phyloP scores from a whole-genome alignment of 768 basidiomycete species.

The Phlebiopsis gigantea region DNA sequence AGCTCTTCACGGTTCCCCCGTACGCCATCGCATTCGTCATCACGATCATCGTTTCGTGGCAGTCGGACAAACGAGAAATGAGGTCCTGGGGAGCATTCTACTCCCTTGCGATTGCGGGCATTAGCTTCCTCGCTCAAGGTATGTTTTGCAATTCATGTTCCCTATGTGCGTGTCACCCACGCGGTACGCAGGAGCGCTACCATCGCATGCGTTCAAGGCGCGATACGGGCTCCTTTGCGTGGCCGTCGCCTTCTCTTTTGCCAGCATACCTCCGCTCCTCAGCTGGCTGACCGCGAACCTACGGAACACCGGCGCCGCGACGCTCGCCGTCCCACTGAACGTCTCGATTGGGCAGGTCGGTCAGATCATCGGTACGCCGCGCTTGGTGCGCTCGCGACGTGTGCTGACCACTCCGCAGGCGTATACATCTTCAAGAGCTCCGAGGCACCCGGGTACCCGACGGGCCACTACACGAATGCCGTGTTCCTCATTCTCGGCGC shows the following conservation, averaged over 20 bases:
- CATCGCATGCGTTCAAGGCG: slow-evolving; percentile 19
- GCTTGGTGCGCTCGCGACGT: slow-evolving; percentile 16
- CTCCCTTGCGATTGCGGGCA: slow-evolving; percentile 16
- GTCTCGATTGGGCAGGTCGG: slow-evolving; percentile 31
- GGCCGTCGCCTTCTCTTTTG: slow-evolving; percentile 29
- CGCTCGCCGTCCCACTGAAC: slow-evolving; percentile 28
- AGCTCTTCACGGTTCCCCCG: slow-evolving; percentile 56
- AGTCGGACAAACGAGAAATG: slow-evolving; percentile 15
- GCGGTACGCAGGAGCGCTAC: slow-evolving; percentile 23
- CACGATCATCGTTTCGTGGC: slow-evolving; percentile 17
- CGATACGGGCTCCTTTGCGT: slow-evolving; percentile 30
- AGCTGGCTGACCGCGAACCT: slow-evolving; percentile 34
- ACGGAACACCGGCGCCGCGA: slow-evolving; percentile 24
- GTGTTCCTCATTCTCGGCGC: slow-evolving; percentile 24
- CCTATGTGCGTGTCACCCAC: neutral
- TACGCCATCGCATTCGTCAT: slow-evolving; percentile 31
- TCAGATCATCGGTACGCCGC: slow-evolving; percentile 27
- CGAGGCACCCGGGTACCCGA: slow-evolving; percentile 29
- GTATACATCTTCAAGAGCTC: slow-evolving; percentile 25
- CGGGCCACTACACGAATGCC: slow-evolving; percentile 32
- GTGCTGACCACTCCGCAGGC: slow-evolving; percentile 9
- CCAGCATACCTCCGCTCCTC: slow-evolving; percentile 28
- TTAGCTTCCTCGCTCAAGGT: slow-evolving; percentile 17
- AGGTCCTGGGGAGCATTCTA: slow-evolving; percentile 15
- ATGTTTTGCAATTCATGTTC: neutral